Conservation (phyloP, 139 green algal genomes). For the Chlorokybus atmophyticus region DNA sequence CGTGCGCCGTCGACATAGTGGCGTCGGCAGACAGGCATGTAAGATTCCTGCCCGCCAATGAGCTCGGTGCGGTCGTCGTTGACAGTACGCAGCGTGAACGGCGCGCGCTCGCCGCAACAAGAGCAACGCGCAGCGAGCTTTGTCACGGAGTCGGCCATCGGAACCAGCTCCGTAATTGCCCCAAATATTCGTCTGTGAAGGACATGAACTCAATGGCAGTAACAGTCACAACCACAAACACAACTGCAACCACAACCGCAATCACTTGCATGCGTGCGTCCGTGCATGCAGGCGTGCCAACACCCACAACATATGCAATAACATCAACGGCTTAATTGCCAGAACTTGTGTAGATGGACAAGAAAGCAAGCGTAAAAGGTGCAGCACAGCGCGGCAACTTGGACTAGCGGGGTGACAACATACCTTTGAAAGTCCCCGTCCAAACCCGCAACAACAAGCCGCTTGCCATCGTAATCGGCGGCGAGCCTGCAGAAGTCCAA, state of each 20-base stretch:
- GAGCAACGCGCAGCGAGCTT: slow-evolving; percentile 56
- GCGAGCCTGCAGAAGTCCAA: slow-evolving; percentile 42
- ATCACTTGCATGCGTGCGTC: too few species aligned
- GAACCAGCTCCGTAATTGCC: slow-evolving; percentile 39
- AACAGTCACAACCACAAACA: too few species aligned
- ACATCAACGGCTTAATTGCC: too few species aligned
- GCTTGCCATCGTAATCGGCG: slow-evolving; percentile 39
- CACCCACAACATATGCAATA: too few species aligned
- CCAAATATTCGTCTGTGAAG: slow-evolving; percentile 23
- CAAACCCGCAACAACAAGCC: slow-evolving; percentile 18
- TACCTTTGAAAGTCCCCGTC: slow-evolving; percentile 46
- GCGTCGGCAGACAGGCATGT: slow-evolving; percentile 57
- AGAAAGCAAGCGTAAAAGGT: slow-evolving; percentile 1
- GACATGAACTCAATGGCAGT: too few species aligned
- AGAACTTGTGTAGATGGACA: too few species aligned
- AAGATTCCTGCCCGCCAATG: slow-evolving; percentile 67
- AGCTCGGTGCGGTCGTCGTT: slow-evolving; percentile 34
- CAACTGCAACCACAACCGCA: too few species aligned
- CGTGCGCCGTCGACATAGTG: slow-evolving; percentile 54
- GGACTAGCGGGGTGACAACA: neutral
- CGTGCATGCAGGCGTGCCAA: too few species aligned
- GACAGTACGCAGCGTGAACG: slow-evolving; percentile 57
- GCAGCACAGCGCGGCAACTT: neutral
- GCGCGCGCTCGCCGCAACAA: slow-evolving; percentile 35
- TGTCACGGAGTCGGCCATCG: slow-evolving; percentile 53